A percentile compares a stretch with the other conserved stretches of the same genome.
Conservation (phyloP, 2,329 filamentous ascomycete species). For the Colletotrichum horii region DNA sequence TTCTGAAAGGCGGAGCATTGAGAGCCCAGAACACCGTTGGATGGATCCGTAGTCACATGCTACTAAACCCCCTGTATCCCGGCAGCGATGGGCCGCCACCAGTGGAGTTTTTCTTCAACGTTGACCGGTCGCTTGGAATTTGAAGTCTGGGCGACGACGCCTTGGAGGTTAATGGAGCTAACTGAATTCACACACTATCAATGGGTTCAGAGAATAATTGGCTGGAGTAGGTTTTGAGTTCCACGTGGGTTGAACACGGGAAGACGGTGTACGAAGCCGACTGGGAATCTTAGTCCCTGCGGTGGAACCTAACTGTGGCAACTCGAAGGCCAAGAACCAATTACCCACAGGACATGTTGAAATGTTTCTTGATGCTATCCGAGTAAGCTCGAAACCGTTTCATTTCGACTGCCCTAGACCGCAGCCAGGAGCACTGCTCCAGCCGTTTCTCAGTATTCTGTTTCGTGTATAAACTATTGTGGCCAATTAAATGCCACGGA, state of each 20-base stretch:
- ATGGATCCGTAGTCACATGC: not conserved
- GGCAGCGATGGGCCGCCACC: not conserved
- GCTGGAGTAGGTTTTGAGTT: not conserved
- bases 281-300: not conserved
- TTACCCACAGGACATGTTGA: not conserved
- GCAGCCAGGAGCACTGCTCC: not conserved
- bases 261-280: not conserved
- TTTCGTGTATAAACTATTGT: not conserved
- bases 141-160: not conserved
- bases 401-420: not conserved
- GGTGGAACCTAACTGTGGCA: not conserved
- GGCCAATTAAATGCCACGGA: not conserved
- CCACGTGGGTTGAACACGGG: not conserved
- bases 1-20: not conserved
- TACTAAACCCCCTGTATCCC: not conserved
- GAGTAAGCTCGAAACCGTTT: not conserved
- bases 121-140: not conserved
- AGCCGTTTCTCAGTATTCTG: not conserved
- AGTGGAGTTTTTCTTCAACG: not conserved
- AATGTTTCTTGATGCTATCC: not conserved
- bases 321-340: not conserved
- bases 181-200: not conserved
- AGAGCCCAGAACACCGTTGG: not conserved
- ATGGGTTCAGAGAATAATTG: not conserved
- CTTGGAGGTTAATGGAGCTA: not conserved